A percentile compares a stretch with the other conserved stretches of the same genome.
Evolutionary conservation across 495 filamentous ascomycete species (phyloP).

Genomic region (Penicillium malachiteum): DNA sequence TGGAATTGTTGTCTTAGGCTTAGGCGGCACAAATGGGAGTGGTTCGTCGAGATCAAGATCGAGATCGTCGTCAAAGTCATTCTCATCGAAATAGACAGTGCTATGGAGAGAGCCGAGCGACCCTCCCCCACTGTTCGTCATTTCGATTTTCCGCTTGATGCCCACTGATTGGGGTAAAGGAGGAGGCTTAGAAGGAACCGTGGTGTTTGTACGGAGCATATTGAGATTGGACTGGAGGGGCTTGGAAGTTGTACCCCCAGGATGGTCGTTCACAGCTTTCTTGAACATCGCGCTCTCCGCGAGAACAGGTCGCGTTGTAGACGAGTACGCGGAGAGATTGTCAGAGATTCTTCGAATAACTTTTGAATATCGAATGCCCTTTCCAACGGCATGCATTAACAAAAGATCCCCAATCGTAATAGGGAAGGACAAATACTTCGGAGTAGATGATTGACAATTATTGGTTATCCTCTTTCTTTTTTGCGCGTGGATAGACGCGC

Average conservation of each 20-base stretch:
- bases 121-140: slow-evolving; percentile 31
- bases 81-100: slow-evolving; percentile 53
- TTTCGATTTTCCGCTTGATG: slow-evolving; percentile 47
- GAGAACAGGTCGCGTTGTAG: slow-evolving; percentile 17
- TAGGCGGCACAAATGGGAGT: slow-evolving; percentile 29
- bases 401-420: background rate
- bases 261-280: slow-evolving; percentile 43
- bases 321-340: slow-evolving; percentile 30
- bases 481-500: slow-evolving; percentile 6
- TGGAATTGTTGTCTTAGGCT: slow-evolving; percentile 17
- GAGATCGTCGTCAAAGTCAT: slow-evolving; percentile 56
- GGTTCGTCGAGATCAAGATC: slow-evolving; percentile 45
- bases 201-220: slow-evolving; percentile 25
- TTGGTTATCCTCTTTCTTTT: background rate
- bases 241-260: slow-evolving; percentile 27
- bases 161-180: slow-evolving; percentile 29
- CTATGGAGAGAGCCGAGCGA: slow-evolving; percentile 43
- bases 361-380: slow-evolving; percentile 15
- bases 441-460: background rate
- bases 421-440: background rate
- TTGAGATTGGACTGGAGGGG: slow-evolving; percentile 40
- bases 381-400: slow-evolving; percentile 37
- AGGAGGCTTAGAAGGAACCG: slow-evolving; percentile 20
- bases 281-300: slow-evolving; percentile 40
- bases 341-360: slow-evolving; percentile 21